phyloP scores from a whole-genome alignment of 306 rosid species.

The Gleditsia sinensis region DNA sequence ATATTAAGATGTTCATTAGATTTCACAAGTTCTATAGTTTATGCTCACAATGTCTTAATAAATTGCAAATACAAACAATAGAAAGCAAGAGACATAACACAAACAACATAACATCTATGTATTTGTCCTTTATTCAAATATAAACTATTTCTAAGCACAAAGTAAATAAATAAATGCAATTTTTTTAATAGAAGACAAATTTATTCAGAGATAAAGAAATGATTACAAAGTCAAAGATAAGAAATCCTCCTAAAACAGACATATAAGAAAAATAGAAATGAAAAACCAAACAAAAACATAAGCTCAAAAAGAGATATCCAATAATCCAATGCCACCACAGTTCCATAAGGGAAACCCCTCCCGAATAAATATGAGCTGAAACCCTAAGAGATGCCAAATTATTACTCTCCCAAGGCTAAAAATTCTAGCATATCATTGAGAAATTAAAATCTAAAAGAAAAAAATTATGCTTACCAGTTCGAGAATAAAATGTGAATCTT shows the following conservation, averaged over 20 bases:
- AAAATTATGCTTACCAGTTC: slow-evolving; percentile 69
- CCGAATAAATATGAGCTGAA: not conserved
- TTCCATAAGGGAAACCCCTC: not conserved
- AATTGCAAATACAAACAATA: slow-evolving; percentile 16
- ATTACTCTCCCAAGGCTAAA: not conserved
- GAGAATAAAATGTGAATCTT: slow-evolving; percentile 96
- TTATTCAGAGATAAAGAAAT: not conserved
- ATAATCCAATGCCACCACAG: not conserved
- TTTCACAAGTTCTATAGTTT: not conserved
- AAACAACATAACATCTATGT: slow-evolving; percentile 2
- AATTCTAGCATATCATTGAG: not conserved
- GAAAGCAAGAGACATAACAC: slow-evolving; percentile 7
- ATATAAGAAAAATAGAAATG: not conserved
- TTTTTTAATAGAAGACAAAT: not conserved
- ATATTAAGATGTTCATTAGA: slow-evolving; percentile 17
- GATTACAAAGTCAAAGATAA: not conserved
- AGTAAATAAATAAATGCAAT: slow-evolving; percentile 19
- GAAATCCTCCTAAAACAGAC: not conserved
- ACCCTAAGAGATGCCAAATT: not conserved
- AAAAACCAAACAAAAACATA: not conserved
- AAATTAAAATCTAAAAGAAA: not conserved
- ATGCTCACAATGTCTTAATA: slow-evolving; percentile 1
- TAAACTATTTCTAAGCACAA: slow-evolving; percentile 5
- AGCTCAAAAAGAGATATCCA: not conserved
- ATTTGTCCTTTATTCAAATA: not conserved